phyloP scores from a whole-genome alignment of 768 basidiomycete genomes.

The Suillus lakei region DNA sequence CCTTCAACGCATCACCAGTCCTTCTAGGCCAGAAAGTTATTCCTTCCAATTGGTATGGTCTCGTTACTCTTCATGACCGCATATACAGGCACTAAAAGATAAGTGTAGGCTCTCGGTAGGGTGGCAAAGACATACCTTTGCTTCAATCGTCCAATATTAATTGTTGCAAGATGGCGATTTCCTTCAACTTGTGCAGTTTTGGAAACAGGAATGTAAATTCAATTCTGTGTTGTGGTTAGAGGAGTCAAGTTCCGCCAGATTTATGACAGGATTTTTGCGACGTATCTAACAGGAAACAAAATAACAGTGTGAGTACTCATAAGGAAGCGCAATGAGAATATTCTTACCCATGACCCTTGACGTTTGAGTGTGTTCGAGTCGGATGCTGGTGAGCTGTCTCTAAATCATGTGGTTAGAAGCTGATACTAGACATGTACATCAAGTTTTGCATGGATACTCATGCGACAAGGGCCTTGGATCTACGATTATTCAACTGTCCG shows the following conservation, averaged over 20 bases:
- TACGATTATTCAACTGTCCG: neutral
- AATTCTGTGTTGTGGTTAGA: neutral
- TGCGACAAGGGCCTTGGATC: neutral
- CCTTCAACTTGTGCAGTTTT: neutral
- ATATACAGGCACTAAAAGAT: neutral
- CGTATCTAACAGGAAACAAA: neutral
- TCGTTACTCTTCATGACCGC: neutral
- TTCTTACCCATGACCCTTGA: neutral
- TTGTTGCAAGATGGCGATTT: neutral
- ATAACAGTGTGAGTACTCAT: neutral
- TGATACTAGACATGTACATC: neutral
- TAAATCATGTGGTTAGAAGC: neutral
- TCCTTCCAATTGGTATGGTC: neutral
- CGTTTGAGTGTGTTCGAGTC: neutral
- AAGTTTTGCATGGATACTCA: neutral
- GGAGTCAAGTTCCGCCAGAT: neutral
- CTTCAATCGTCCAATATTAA: neutral
- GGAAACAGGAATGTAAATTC: neutral
- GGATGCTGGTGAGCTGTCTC: neutral
- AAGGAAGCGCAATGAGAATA: neutral
- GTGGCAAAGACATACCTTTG: neutral
- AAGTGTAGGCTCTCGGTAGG: neutral
- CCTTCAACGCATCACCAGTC: neutral
- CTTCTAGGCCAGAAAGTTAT: neutral
- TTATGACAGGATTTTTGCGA: neutral